Evolutionary conservation across 106 monocot genomes (phyloP).

Genomic region (Allium sativum): DNA sequence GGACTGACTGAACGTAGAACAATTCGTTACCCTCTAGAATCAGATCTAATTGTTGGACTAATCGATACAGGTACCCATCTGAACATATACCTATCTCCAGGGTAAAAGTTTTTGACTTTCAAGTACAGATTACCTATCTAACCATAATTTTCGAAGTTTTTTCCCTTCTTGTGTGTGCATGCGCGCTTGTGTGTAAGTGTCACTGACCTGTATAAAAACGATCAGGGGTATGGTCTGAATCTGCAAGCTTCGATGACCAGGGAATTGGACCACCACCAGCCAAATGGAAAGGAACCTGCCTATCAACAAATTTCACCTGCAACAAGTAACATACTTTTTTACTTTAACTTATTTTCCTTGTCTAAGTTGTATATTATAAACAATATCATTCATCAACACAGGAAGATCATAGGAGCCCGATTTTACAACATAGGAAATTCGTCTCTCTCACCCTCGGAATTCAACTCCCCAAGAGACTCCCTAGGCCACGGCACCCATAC

Average conservation of each 20-base stretch:
- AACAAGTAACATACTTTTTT: conserved; percentile 6
- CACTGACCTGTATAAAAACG: background rate
- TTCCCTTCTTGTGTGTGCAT: background rate
- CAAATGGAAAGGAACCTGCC: conserved; percentile 23
- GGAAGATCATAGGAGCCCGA: conserved; percentile 7
- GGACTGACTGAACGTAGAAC: background rate
- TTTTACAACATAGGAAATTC: background rate
- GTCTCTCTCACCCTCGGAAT: background rate
- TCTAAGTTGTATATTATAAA: too few relatives aligned
- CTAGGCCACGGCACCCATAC: conserved; percentile 3
- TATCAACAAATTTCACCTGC: conserved; percentile 10
- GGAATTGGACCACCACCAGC: conserved; percentile 7
- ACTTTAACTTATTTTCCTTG: background rate
- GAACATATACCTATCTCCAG: too few relatives aligned
- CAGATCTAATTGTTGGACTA: conserved; percentile 8
- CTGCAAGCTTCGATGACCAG: conserved; percentile 1
- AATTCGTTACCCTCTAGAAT: background rate
- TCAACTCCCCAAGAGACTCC: conserved; percentile 3
- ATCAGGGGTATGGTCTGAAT: conserved; percentile 7
- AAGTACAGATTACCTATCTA: background rate
- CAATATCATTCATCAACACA: background rate
- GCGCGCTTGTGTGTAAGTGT: background rate
- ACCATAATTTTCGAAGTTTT: too few relatives aligned
- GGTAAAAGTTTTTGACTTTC: too few relatives aligned
- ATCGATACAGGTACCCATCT: conserved; percentile 8